Conservation (phyloP, 2,329 filamentous ascomycete species). For the Scleromitrula shiraiana region DNA sequence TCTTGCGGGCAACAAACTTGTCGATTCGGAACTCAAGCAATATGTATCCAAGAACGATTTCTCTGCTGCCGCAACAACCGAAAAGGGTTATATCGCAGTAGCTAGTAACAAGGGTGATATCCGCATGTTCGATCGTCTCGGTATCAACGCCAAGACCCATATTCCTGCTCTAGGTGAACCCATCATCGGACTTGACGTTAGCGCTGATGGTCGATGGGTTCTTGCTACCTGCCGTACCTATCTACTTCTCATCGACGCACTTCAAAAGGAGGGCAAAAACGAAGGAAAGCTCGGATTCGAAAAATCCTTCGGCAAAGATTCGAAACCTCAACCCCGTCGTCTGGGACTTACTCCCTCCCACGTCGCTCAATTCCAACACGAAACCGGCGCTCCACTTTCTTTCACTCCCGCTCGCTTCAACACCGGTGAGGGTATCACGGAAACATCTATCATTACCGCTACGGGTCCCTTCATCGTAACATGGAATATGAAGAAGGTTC, state of each 20-base stretch:
- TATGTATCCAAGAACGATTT: constrained; percentile 97
- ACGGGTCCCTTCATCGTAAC: constrained; percentile 96
- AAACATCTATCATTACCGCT: constrained; percentile 94
- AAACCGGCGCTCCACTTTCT: constrained; percentile 76
- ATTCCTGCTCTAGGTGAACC: constrained; percentile 92
- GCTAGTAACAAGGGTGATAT: constrained; percentile 98
- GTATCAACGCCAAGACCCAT: constrained; percentile 95
- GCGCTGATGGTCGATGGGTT: constrained; percentile 91
- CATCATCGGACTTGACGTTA: constrained; percentile 91
- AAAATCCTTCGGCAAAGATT: constrained; percentile 82
- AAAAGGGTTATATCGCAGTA: constrained; percentile 93
- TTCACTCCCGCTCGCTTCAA: constrained; percentile 96
- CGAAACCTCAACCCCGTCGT: constrained; percentile 87
- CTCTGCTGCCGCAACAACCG: constrained; percentile 86
- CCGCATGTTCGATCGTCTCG: constrained; percentile 89
- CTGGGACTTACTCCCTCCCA: constrained; percentile 84
- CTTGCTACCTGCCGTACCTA: constrained; percentile 92
- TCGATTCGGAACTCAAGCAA: constrained; percentile 88
- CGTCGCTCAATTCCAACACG: constrained; percentile 94
- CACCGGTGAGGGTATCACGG: constrained; percentile 67
- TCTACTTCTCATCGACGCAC: constrained; percentile 81
- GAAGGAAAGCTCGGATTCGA: constrained; percentile 98
- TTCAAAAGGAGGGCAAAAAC: constrained; percentile 91
- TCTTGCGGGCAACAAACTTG: constrained; percentile 81
- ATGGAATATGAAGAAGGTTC: constrained; percentile 88